Evolutionary conservation across 208 protist genomes (phyloP).

Genomic region (Acanthamoeba lugdunensis): DNA sequence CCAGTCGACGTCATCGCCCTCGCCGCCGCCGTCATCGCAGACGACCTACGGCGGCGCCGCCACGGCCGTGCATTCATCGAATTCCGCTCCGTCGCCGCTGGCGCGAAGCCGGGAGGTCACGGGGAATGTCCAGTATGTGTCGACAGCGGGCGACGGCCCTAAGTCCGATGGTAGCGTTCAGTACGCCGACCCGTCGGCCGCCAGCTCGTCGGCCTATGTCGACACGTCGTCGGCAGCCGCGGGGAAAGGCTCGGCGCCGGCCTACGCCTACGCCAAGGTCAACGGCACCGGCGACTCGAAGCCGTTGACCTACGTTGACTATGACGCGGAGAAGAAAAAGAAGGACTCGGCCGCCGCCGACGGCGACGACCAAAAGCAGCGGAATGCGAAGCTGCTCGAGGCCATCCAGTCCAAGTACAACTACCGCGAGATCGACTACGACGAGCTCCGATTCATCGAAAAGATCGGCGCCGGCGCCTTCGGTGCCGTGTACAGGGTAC

Average conservation of each 20-base stretch:
- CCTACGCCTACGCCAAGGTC: background rate
- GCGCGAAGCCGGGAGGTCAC: background rate
- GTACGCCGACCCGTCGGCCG: background rate
- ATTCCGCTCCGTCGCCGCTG: background rate
- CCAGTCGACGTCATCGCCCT: background rate
- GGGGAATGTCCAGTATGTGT: background rate
- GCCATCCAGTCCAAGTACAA: slow-evolving; percentile 43
- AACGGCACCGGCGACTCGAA: background rate
- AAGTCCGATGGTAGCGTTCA: background rate
- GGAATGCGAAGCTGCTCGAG: background rate
- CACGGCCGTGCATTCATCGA: background rate
- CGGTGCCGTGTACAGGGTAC: slow-evolving; percentile 18
- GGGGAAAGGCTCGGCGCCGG: background rate
- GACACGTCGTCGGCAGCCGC: background rate
- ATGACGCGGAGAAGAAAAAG: background rate
- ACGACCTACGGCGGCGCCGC: background rate
- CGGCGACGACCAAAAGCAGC: background rate
- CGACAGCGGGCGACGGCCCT: background rate
- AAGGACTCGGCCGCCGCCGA: background rate
- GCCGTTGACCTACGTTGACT: slow-evolving; percentile 1
- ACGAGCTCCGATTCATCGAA: slow-evolving; percentile 34
- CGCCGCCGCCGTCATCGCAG: background rate
- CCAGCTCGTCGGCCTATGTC: background rate
- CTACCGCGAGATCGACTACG: slow-evolving; percentile 34
- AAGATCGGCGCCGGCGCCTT: slow-evolving; percentile 47